A percentile compares a stretch with the other conserved stretches of the same genome.
Conservation (phyloP, 345 rosid genomes). For the Populus pruinosa region DNA sequence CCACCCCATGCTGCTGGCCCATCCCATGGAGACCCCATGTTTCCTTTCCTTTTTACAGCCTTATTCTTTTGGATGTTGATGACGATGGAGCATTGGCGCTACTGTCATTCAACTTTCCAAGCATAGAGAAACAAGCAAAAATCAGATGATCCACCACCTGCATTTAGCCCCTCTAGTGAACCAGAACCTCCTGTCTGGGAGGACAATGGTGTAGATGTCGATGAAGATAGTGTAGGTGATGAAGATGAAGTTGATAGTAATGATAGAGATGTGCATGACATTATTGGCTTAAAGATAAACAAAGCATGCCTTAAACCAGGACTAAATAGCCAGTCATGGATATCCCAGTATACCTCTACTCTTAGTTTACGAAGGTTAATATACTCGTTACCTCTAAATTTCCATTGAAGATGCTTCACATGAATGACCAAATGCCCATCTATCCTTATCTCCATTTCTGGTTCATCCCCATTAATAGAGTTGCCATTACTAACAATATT, state of each 20-base stretch:
- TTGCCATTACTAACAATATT: conserved; percentile 5
- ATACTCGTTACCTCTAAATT: conserved; percentile 68
- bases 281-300: conserved; percentile 57
- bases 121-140: conserved; percentile 65
- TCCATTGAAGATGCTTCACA: conserved; percentile 78
- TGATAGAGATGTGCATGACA: conserved; percentile 22
- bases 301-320: conserved; percentile 66
- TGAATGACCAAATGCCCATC: conserved; percentile 56
- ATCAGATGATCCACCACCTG: conserved; percentile 37
- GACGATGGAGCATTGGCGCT: conserved; percentile 1
- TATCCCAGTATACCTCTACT: conserved; percentile 72
- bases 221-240: conserved; percentile 26
- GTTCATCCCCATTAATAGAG: conserved; percentile 33
- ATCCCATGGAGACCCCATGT: conserved; percentile 10
- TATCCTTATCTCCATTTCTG: conserved; percentile 62
- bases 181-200: conserved; percentile 35
- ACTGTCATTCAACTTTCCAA: conserved; percentile 48
- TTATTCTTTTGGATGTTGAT: conserved; percentile 11
- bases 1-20: conserved; percentile 26
- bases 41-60: conserved; percentile 10
- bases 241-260: conserved; percentile 26
- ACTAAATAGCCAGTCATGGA: conserved; percentile 71
- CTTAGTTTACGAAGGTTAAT: conserved; percentile 45
- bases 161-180: conserved; percentile 33
- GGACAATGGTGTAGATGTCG: conserved; percentile 39